Base-by-base conservation (phyloP, 164 flowering plant species). In the Sextonia rubra region DNA sequence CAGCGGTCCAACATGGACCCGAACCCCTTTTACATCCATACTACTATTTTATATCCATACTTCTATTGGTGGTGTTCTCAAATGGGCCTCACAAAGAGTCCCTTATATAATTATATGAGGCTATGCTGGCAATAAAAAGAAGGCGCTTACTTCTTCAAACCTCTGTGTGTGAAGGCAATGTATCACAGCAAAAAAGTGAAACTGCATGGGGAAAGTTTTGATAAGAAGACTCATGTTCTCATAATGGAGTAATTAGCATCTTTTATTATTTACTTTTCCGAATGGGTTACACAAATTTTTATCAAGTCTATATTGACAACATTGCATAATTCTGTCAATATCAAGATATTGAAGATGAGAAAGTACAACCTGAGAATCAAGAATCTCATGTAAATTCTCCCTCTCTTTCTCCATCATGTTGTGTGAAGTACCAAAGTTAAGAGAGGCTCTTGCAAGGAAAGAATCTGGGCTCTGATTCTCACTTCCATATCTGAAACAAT, bases 401-500 rank as follows among this genome's bases (percentile, higher is more conserved):
- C 84, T 80, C 73, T 90, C 89, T 26, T 80, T 78, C 74, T 87
- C 98, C 76, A 88, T 83, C 61, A 85, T 82, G 74, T 47, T 81
- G 82, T 77, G 87, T 11, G 91, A 83, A 44, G 80, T 77, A 44
- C 96, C 96, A 82, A 92, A 87, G 6, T 80, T 77, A 73, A 81
- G 69, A 60, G 89, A 82, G 71, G 82, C 87, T 73, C 80, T 84
- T 71, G 89, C 85, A 77, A 91, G 85, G 70, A 82, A 66, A 76
- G 78, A 58, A 58, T 67, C 71, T n/a, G 72, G 60, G 52, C 52
- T 76, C 65, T 83, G 83, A 76, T 85, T 82, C 68, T 85, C 91
- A 77, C 72, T 82, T 44, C 88, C 94, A 81, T 85, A 92, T 75
- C 83, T 87, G 77, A 82, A 81, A 80, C 92, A 88, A 69, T 88